Evolutionary conservation across 2,329 filamentous ascomycete species (phyloP), one percentile per base, ranked within the genome.

Genomic region (Ophiostoma quercus): DNA sequence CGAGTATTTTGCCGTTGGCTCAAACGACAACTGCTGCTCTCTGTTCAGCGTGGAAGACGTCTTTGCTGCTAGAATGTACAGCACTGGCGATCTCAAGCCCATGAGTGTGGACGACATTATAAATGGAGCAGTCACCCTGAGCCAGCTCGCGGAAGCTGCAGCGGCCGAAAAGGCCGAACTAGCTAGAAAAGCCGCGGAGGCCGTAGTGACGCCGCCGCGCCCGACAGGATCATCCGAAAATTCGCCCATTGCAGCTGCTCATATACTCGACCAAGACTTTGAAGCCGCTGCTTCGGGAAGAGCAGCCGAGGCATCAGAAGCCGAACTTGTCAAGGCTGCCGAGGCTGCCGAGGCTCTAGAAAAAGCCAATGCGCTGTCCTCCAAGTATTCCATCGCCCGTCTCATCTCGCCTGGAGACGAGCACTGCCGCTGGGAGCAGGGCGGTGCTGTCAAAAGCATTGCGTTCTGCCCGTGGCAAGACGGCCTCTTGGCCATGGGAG

Each of bases 381-480:
- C 57, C 9, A 62, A 62, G 12, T 32, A 32, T 3, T 39, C 32
- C 8, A 22, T 22, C 8, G 19, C 34, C 62, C 62, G 62, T 12
- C 32, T 39, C 8, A 22, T 39, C 34, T 22, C 5, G 39, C 62
- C 25, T 57, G 67, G 14, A 8, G 70, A 68, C 39, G 87, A 91
- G 75, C 89, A 85, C 74, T 88, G 96, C 77, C 85, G 85, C 41
- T 95, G 92, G 86, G 79, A 83, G 12, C 92, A 99, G 77, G 87
- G 87, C 34, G 94, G 94, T 0, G 95, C 95, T 2, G 91, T 98
- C 74, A 99, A 99, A 79, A 95, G 95, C 41, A 95, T 98, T 74
- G 93, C 95, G 1, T 98, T 98, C 79, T 96, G 94, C 73, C 94
- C 95, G 0, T 99, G 94, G 94, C 91, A 94, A 70, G 87, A 91